Evolutionary conservation across 495 filamentous ascomycete genomes (phyloP), one percentile per base, ranked within the genome.

Genomic region (Penicillium mononematosum): DNA sequence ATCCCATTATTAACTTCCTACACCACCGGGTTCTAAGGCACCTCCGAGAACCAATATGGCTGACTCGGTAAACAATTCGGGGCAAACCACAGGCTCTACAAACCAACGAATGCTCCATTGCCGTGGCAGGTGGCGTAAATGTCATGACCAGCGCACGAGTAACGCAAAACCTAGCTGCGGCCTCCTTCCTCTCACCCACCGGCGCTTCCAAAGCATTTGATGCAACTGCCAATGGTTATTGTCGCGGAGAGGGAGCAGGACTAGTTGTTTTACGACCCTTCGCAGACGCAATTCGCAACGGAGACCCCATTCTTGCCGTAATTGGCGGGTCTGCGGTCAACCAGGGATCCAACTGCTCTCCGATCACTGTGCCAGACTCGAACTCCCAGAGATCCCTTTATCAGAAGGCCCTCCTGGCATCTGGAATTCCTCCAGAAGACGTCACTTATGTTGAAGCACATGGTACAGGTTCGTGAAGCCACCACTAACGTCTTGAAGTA

Each of bases 161-260:
- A 5, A 29, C 41, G 1, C 68, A 63, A 44, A 67, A 77, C 31
- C 60, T 78, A 8, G 64, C 63, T 1, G 66, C 59, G 17, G 75
- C 71, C 14, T 64, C 63, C 5, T 78, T 78, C 36, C 63, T 78
- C 3, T 76, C 71, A 52, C 66, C 70, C 1, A 69, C 72, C 4
- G 69, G 87, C 3, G 78, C 81, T 50, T 90, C 86, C 68, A 87
- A 88, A 34, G 81, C 86, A 1, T 89, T 88, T 27, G 68, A 73
- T 25, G 58, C 41, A 2, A 44, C 48, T 24, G 71, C 61, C 4
- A 63, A 75, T 58, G 71, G 71, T 8, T 75, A 75, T 55, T 70
- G 69, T 17, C 62, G 71, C 2, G 64, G 52, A 24, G 76, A 79
- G 29, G 75, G 72, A 0, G 60, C 63, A 1, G 68, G 65, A 6